phyloP scores from a whole-genome alignment of 441 rosid genomes.

The Arabidopsis lyrata region DNA sequence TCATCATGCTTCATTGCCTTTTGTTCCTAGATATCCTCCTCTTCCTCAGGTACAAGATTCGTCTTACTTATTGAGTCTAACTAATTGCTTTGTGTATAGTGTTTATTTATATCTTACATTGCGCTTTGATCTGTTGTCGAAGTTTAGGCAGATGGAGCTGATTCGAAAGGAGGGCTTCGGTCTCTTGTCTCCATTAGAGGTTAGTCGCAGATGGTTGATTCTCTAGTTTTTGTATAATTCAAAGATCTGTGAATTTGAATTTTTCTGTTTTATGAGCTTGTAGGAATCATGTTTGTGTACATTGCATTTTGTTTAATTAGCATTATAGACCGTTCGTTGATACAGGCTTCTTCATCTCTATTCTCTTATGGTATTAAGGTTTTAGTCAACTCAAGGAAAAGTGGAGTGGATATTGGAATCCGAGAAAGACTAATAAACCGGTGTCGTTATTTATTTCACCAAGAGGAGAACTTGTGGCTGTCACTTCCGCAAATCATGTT shows the following conservation, averaged over 20 bases:
- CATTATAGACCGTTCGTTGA: conserved; percentile 12
- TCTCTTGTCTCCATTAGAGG: conserved; percentile 64
- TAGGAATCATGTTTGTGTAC: conserved; percentile 9
- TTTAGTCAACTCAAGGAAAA: conserved; percentile 71
- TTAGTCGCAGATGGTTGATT: conserved; percentile 35
- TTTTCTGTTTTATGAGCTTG: conserved; percentile 18
- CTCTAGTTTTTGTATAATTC: conserved; percentile 8
- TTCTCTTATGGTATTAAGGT: conserved; percentile 53
- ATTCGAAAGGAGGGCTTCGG: conserved; percentile 57
- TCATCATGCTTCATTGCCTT: conserved; percentile 70
- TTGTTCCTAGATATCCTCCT: conserved; percentile 75
- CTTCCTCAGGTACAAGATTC: conserved; percentile 53
- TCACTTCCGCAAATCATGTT: conserved; percentile 77
- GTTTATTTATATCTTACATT: conserved; percentile 35
- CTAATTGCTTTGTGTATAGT: not conserved
- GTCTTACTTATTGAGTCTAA: not conserved
- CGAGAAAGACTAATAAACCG: conserved; percentile 53
- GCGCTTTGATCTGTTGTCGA: conserved; percentile 22
- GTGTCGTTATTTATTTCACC: conserved; percentile 75
- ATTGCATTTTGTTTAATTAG: conserved; percentile 25
- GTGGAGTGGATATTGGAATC: conserved; percentile 67
- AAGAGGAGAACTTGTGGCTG: conserved; percentile 82
- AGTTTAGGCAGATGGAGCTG: conserved; percentile 56
- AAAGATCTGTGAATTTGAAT: conserved; percentile 6
- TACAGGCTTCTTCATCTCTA: not conserved